Evolutionary conservation across 2,329 filamentous ascomycete species (phyloP).

Genomic region (Fusarium continuum): DNA sequence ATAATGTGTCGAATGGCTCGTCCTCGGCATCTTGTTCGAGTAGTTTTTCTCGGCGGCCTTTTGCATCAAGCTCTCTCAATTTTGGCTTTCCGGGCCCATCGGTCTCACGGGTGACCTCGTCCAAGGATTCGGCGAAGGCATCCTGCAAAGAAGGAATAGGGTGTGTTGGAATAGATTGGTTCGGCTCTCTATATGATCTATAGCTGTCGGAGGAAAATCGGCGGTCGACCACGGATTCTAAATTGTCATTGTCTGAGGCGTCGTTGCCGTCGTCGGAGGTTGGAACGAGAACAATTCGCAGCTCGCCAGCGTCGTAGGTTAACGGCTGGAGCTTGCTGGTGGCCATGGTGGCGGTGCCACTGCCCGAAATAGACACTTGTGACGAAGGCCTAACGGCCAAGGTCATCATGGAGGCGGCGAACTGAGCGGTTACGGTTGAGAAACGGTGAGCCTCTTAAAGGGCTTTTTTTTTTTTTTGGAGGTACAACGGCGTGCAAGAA

Average conservation of each 20-base stretch:
- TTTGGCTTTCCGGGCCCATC: constrained; percentile 59
- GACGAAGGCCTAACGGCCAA: constrained; percentile 38
- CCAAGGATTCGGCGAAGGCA: constrained; percentile 83
- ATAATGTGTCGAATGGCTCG: constrained; percentile 75
- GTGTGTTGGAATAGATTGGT: constrained; percentile 57
- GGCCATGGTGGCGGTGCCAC: constrained; percentile 44
- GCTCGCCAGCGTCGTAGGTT: constrained; percentile 41
- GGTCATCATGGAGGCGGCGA: constrained; percentile 33
- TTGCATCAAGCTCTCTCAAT: constrained; percentile 64
- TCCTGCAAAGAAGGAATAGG: constrained; percentile 80
- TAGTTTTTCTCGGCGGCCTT: constrained; percentile 70
- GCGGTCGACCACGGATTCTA: constrained; percentile 25
- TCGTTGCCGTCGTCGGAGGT: constrained; percentile 32
- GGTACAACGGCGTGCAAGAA: constrained; percentile 9
- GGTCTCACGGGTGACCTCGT: constrained; percentile 68
- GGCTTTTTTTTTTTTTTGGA: constrained; percentile 12
- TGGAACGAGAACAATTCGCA: constrained; percentile 46
- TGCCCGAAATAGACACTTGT: constrained; percentile 37
- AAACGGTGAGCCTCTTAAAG: constrained; percentile 26
- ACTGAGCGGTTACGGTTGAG: constrained; percentile 15
- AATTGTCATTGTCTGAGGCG: constrained; percentile 11
- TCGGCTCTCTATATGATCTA: constrained; percentile 34
- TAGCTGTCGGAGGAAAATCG: constrained; percentile 36
- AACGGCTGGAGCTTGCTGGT: constrained; percentile 45
- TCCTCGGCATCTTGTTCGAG: constrained; percentile 75